phyloP scores from a whole-genome alignment of 1,284 basidiomycete species.

The Cryptococcus wingfieldii region DNA sequence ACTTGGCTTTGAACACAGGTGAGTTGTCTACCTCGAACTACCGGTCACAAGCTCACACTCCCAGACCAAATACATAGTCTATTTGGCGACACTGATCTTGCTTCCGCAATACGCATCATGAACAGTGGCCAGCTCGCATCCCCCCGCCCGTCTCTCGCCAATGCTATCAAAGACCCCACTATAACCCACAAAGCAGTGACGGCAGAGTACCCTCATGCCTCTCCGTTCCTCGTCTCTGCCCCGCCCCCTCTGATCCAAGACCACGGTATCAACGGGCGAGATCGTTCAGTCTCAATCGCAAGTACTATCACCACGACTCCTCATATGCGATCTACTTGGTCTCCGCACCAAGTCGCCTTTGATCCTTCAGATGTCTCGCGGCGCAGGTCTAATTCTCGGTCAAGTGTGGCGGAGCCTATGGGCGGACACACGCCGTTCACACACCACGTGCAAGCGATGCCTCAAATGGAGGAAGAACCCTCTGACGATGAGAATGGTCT shows the following conservation, averaged over 20 bases:
- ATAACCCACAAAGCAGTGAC: conserved; percentile 6
- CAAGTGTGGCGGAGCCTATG: conserved; percentile 13
- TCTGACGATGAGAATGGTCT: conserved; percentile 7
- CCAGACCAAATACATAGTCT: conserved; percentile 41
- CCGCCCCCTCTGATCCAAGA: conserved; percentile 32
- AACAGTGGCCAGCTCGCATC: conserved; percentile 9
- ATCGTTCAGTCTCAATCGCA: conserved; percentile 5
- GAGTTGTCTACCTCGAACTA: not conserved
- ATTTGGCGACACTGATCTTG: conserved; percentile 35
- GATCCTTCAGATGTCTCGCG: conserved; percentile 2
- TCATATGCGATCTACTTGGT: conserved; percentile 4
- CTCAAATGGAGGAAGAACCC: conserved; percentile 17
- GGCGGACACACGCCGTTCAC: conserved; percentile 39
- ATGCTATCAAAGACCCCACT: conserved; percentile 4
- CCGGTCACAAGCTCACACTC: not conserved
- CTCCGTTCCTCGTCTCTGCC: conserved; percentile 37
- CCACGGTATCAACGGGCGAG: conserved; percentile 9
- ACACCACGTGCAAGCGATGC: conserved; percentile 25
- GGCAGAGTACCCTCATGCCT: conserved; percentile 1
- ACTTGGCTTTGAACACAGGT: conserved; percentile 30
- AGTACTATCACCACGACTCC: conserved; percentile 7
- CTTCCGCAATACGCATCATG: conserved; percentile 35
- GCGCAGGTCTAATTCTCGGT: conserved; percentile 10
- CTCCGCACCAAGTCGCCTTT: conserved; percentile 3
- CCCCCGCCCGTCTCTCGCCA: conserved; percentile 6